Conservation (phyloP, 495 filamentous ascomycete species). For the Trichoderma asperelloides region DNA sequence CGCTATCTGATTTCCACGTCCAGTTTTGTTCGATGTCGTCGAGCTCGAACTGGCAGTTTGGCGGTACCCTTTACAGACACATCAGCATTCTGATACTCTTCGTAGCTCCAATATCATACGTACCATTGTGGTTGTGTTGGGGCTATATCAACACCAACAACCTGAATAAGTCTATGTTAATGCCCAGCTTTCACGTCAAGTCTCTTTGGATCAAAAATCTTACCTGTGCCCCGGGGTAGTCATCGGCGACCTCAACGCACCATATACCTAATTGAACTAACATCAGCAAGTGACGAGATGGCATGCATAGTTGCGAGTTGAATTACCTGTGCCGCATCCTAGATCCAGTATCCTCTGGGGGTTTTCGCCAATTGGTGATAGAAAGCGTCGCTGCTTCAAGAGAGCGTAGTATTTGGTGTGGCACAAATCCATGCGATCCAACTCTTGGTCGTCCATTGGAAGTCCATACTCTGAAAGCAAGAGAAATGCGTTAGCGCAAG, state of each 20-base stretch:
- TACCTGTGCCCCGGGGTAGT: constrained; percentile 40
- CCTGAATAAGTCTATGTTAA: constrained; percentile 34
- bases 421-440: constrained; percentile 18
- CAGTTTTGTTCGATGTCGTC: constrained; percentile 49
- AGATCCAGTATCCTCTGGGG: constrained; percentile 43
- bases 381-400: constrained; percentile 40
- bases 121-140: constrained; percentile 36
- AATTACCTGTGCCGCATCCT: constrained; percentile 43
- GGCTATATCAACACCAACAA: constrained; percentile 49
- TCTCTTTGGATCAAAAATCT: neutral
- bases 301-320: neutral
- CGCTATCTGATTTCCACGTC: constrained; percentile 40
- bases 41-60: constrained; percentile 47
- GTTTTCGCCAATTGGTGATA: constrained; percentile 42
- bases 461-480: constrained; percentile 16
- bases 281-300: constrained; percentile 11
- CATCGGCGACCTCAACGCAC: constrained; percentile 35
- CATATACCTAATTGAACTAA: constrained; percentile 21
- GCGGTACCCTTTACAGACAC: constrained; percentile 24
- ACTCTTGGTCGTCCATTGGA: constrained; percentile 18
- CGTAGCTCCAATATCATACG: neutral
- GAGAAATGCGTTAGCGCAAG: neutral
- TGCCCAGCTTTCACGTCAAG: constrained; percentile 21
- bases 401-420: constrained; percentile 21
- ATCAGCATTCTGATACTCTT: neutral